Base-by-base conservation (phyloP, 805 yeast species). In the Candida chilensis region DNA sequence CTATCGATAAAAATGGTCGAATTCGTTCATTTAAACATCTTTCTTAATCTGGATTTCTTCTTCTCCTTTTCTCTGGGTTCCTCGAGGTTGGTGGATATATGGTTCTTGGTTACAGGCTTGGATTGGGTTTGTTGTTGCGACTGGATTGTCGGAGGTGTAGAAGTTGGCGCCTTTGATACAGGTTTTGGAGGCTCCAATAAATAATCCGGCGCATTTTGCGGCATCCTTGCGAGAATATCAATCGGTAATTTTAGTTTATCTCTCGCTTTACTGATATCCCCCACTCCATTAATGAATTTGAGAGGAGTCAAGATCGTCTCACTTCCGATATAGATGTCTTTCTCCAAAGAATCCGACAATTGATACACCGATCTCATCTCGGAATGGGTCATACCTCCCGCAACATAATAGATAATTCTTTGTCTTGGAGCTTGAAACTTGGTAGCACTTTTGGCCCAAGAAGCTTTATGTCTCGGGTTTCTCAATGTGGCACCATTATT, bases 361-460 rank as follows among this genome's bases (percentile, higher is more conserved):
- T 84, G 90, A 42, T 83, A 78, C 4, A 78, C 76, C 9, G 84
- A 68, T 37, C 90, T 70, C 17, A 81, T 58, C 52, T 92, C 99
- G 2, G 88, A 71, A 40, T 79, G 73, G 0, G 97, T 85, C 14
- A 83, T 54, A 6, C 97, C 98, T 15, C 99, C 99, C 2, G 94
- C 80, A 17, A 86, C 70, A 46, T 76, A 92, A 33, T 87, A 72
- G 39, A 88, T 71, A 5, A 88, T 62, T 29, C 92, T 62, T 47
- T 85, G 95, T 39, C 75, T 62, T 28, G 64, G 60, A 3, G 58
- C 27, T 4, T 37, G 29, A 2, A 40, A 28, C 20, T 37, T 44
- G 27, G 30, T 49, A 56, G 24, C 39, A 45, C 63, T 57, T 35
- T 69, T 74, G 3, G 86, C 82, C 92, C 92, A 82, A 1, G 79